Evolutionary conservation across 495 filamentous ascomycete genomes (phyloP).

Genomic region (Jackrogersella minutella): DNA sequence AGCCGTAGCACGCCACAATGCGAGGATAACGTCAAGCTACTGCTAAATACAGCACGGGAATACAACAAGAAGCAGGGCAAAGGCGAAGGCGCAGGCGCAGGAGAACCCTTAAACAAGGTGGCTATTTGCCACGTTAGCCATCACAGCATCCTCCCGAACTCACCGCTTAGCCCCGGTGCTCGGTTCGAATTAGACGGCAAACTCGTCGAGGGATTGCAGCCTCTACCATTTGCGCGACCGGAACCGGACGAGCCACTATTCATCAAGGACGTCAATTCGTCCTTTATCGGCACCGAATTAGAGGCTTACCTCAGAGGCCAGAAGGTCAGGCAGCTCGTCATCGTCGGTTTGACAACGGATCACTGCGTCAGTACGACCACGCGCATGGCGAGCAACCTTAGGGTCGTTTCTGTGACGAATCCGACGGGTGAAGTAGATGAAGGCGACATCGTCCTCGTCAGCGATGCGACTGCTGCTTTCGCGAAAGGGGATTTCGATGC

Average conservation of each 20-base stretch:
- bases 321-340: conserved; percentile 50
- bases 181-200: conserved; percentile 22
- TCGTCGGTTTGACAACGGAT: conserved; percentile 59
- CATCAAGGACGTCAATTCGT: conserved; percentile 59
- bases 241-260: conserved; percentile 52
- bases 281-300: conserved; percentile 58
- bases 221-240: conserved; percentile 52
- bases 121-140: conserved; percentile 60
- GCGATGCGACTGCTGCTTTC: conserved; percentile 60
- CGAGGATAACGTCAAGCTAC: conserved; percentile 52
- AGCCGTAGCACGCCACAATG: conserved; percentile 56
- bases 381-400: conserved; percentile 59
- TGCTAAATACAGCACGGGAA: conserved; percentile 54
- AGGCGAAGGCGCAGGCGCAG: not conserved
- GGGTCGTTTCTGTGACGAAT: conserved; percentile 46
- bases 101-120: conserved; percentile 24
- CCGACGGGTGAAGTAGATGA: conserved; percentile 44
- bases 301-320: conserved; percentile 49
- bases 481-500: conserved; percentile 55
- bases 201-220: conserved; percentile 43
- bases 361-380: conserved; percentile 61
- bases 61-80: conserved; percentile 19
- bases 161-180: conserved; percentile 46
- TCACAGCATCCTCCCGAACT: conserved; percentile 47
- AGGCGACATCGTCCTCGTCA: conserved; percentile 56